Evolutionary conservation across 2,329 filamentous ascomycete species (phyloP), one percentile per base, ranked within the genome.

Genomic region (Trichoderma hamatum): DNA sequence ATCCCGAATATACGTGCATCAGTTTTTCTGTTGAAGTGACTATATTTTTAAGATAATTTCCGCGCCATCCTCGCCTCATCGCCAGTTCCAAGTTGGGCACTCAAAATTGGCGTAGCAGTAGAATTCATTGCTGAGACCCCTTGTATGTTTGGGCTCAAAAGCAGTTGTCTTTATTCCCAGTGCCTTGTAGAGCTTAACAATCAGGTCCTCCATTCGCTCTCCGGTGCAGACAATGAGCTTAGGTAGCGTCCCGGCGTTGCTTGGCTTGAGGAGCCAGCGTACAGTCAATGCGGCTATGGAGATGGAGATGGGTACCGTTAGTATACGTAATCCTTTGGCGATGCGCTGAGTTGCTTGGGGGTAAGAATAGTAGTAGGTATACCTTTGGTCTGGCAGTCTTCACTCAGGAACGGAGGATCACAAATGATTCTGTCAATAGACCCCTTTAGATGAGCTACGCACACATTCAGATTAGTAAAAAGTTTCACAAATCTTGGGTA

Each of bases 21-120:
- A 19, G 16, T 3, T 36, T 10, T n/a, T 34, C 4, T n/a, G n/a
- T 24, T n/a, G 39, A 49, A 39, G 34, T 19, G 28, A 16, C 16
- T n/a, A 21, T 52, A 24, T 26, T 64, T 30, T 28, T 30, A 16
- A 55, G 21, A 64, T 30, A 10, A 7, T 28, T 19, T 21, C 5
- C 3, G 16, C n/a, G 10, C n/a, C 26, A 28, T 34, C 39, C 5
- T 49, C 34, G 28, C 24, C n/a, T 30, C 32, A 66, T 21, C 70
- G 67, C 79, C 80, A 86, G 54, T 76, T 79, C 84, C 86, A 88
- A 5, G 77, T 78, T 7, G 80, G 80, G 73, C 89, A 87, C 77
- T 92, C 89, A 75, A 92, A 94, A 75, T 92, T 94, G 28, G 92
- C 88, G 75, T 93, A 95, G 78, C 90, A 94, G 75, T 87, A 86